These are phyloP conservation scores for Stropharia rugosoannulata DNA, from an alignment of 768 basidiomycete genomes.

Conservation along the genomic window DNA sequence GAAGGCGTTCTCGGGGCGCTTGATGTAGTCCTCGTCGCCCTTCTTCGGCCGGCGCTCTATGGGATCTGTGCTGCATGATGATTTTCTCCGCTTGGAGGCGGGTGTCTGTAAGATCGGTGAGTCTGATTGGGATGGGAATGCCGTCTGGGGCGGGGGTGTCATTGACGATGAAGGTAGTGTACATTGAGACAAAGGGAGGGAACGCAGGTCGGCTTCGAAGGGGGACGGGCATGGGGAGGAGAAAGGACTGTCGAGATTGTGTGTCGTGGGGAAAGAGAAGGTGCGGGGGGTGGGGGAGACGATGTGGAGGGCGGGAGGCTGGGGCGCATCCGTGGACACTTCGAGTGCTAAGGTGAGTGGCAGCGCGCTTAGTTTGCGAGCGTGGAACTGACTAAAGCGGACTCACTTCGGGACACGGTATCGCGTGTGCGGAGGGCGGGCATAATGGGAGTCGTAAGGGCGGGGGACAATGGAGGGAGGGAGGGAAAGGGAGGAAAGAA, in stretches of 20 bases:
- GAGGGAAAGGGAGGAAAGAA: slow-evolving; percentile 37
- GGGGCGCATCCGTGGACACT: slow-evolving; percentile 66
- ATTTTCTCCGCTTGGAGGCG: slow-evolving; percentile 52
- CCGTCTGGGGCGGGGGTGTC: slow-evolving; percentile 31
- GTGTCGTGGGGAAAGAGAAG: slow-evolving; percentile 62
- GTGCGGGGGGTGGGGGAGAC: slow-evolving; percentile 72
- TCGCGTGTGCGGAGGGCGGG: slow-evolving; percentile 80
- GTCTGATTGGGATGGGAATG: slow-evolving; percentile 37
- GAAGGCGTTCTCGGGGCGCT: slow-evolving; percentile 83
- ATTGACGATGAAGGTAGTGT: slow-evolving; percentile 39
- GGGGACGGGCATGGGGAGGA: slow-evolving; percentile 68
- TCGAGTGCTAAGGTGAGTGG: slow-evolving; percentile 56
- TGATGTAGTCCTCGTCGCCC: slow-evolving; percentile 83
- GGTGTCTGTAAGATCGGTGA: slow-evolving; percentile 38
- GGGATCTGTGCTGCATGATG: slow-evolving; percentile 43
- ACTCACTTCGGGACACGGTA: slow-evolving; percentile 54
- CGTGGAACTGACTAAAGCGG: no score
- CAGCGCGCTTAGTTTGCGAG: no score
- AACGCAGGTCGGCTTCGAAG: slow-evolving; percentile 69
- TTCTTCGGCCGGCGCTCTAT: slow-evolving; percentile 60
- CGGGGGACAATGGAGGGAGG: slow-evolving; percentile 28
- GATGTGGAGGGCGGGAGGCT: slow-evolving; percentile 55
- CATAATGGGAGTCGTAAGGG: slow-evolving; percentile 56
- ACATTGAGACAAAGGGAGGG: slow-evolving; percentile 39
- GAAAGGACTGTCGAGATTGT: slow-evolving; percentile 70